Base-by-base conservation (phyloP, 495 filamentous ascomycete genomes). In the Penicillium bovifimosum region DNA sequence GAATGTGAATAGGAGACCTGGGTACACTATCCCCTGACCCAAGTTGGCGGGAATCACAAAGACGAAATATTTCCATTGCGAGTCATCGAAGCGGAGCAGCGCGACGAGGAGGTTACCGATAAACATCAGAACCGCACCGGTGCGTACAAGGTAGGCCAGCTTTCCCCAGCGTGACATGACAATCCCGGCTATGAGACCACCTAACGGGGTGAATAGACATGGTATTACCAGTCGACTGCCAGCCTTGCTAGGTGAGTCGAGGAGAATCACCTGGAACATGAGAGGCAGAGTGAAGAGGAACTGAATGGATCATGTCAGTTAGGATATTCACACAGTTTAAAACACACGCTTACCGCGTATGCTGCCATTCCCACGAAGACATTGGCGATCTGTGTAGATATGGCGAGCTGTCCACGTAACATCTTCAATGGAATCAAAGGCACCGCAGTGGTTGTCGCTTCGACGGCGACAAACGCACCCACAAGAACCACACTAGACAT, bases 131-230 rank as follows among this genome's bases (percentile, higher is more conserved):
- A 75, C 52, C 5, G 80, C 77, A 5, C 82, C 82, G 1, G 64
- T 48, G 1, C 79, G 76, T 6, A 86, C 77, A 4, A 85, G 70
- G 1, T 74, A 65, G 9, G 76, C 68, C 1, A 85, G 66, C 50
- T 76, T 80, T 0, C 82, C 81, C 80, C 80, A 85, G 27, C 75
- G 75, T 1, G 82, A 84, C 82, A 86, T 86, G 33, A 86, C 72
- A 32, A 83, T 64, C 1, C 82, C 82, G 1, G 82, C 76, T 32
- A 84, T 68, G 20, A 85, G 68, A 5, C 80, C 80, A 2, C 82
- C 82, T 14, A 85, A 69, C 2, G 81, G 82, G 0, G 80, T 83
- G 16, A 80, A 80, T 2, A 85, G 63, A 8, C 81, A 84, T 6
- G 84, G 82, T 18, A 86, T 79, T 0, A 77, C 77, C 11, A 85